Evolutionary conservation across 1,284 basidiomycete genomes (phyloP).

Genomic region (Lentinula novae-zelandiae): DNA sequence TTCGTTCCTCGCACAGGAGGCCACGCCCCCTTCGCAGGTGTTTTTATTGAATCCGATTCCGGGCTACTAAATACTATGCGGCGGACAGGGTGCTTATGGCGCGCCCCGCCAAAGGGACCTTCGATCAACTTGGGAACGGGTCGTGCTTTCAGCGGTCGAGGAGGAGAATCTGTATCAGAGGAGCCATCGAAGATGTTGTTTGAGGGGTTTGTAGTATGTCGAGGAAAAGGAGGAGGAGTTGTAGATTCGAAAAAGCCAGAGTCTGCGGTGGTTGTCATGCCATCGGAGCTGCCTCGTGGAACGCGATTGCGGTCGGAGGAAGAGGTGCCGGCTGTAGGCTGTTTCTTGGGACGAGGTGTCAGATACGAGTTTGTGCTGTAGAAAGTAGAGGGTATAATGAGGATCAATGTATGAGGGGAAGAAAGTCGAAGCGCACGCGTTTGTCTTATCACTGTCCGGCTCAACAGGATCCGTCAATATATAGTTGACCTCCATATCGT

Average conservation of each 20-base stretch:
- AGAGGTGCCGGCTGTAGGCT: neutral
- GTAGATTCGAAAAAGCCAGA: conserved; percentile 4
- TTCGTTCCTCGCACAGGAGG: conserved; percentile 1
- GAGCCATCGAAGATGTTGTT: neutral
- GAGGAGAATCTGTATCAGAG: neutral
- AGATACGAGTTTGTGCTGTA: neutral
- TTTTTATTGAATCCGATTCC: neutral
- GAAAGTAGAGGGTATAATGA: neutral
- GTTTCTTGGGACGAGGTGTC: neutral
- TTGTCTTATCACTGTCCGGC: neutral
- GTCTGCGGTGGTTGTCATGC: neutral
- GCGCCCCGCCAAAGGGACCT: neutral
- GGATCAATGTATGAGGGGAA: neutral
- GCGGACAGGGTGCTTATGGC: neutral
- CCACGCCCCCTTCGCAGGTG: neutral
- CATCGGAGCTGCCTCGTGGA: neutral
- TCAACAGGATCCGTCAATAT: neutral
- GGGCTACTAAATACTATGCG: neutral
- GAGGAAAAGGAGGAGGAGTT: neutral
- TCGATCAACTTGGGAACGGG: conserved; percentile 3
- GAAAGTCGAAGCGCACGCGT: neutral
- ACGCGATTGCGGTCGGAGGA: neutral
- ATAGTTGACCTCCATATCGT: conserved; percentile 7
- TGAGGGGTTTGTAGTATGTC: neutral
- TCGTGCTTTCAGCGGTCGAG: neutral